Percentiles rank a stretch among this genome's conserved stretches.
These are phyloP conservation scores for Senecio squalidus DNA, from an alignment of 140 eudicot genomes.

Conservation along the genomic window DNA sequence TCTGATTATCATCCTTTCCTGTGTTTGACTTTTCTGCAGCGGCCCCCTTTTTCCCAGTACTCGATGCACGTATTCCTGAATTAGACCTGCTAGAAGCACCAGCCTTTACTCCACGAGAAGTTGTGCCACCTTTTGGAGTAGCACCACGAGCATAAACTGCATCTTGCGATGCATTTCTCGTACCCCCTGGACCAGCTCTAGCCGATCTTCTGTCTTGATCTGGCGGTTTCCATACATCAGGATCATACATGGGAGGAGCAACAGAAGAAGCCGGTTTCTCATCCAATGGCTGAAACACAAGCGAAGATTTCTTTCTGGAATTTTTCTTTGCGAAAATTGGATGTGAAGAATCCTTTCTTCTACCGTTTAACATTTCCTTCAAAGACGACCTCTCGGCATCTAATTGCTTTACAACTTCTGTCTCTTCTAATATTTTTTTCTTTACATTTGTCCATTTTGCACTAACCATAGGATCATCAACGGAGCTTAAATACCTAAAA, in stretches of 20 bases:
- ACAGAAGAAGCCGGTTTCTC: conserved; percentile 92
- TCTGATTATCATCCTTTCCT: conserved; percentile 58
- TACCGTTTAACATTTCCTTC: conserved; percentile 62
- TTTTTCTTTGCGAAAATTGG: conserved; percentile 95
- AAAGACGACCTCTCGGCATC: conserved; percentile 86
- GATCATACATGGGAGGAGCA: conserved; percentile 74
- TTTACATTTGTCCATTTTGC: conserved; percentile 93
- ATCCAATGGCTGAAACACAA: conserved; percentile 86
- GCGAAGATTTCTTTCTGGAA: conserved; percentile 78
- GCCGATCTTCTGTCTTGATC: conserved; percentile 79
- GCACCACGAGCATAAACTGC: conserved; percentile 77
- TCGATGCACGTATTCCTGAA: conserved; percentile 61
- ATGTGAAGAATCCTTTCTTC: conserved; percentile 81
- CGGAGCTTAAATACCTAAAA: conserved; percentile 63
- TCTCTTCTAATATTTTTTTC: conserved; percentile 78
- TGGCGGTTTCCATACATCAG: conserved; percentile 99
- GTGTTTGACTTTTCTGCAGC: conserved; percentile 54
- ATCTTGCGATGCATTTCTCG: conserved; percentile 76
- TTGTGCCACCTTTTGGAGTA: conserved; percentile 58
- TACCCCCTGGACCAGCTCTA: conserved; percentile 63
- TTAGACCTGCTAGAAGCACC: conserved; percentile 40
- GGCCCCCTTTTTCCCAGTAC: conserved; percentile 62
- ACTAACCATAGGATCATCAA: conserved; percentile 81
- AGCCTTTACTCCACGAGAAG: conserved; percentile 74
- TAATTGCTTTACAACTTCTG: conserved; percentile 92